Conservation (phyloP, 1,139 yeast genomes). For the Hemisphaericaspora subhashii region DNA sequence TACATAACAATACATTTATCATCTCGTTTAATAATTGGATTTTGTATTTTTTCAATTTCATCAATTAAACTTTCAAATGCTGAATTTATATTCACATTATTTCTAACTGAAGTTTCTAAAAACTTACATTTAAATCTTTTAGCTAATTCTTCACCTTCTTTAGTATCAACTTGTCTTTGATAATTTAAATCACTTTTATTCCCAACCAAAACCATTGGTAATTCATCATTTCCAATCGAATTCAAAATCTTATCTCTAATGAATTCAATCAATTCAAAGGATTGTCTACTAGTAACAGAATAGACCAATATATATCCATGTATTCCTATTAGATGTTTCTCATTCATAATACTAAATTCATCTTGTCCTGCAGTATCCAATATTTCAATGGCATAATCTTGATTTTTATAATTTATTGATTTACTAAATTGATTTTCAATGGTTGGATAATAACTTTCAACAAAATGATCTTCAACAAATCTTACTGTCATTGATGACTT, state of each 20-base stretch:
- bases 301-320: constrained; percentile 85
- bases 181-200: constrained; percentile 73
- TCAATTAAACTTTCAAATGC: constrained; percentile 69
- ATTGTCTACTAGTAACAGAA: constrained; percentile 75
- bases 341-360: constrained; percentile 82
- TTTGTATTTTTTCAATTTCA: constrained; percentile 65
- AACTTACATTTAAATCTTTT: constrained; percentile 62
- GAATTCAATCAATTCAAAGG: constrained; percentile 75
- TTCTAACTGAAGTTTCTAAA: constrained; percentile 83
- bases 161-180: constrained; percentile 63
- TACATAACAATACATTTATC: constrained; percentile 41
- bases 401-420: constrained; percentile 66
- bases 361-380: constrained; percentile 96
- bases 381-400: constrained; percentile 80
- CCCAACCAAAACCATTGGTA: constrained; percentile 83
- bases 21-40: constrained; percentile 41
- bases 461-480: constrained; percentile 85
- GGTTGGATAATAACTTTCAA: constrained; percentile 89
- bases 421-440: constrained; percentile 88
- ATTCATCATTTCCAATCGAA: constrained; percentile 66
- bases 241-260: constrained; percentile 85
- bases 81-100: constrained; percentile 61
- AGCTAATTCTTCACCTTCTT: constrained; percentile 69
- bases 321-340: constrained; percentile 78
- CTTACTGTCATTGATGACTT: constrained; percentile 85